Percentiles rank a stretch among this genome's conserved stretches.
Conservation (phyloP, 2,329 filamentous ascomycete genomes). For the Thyridium curvatum region DNA sequence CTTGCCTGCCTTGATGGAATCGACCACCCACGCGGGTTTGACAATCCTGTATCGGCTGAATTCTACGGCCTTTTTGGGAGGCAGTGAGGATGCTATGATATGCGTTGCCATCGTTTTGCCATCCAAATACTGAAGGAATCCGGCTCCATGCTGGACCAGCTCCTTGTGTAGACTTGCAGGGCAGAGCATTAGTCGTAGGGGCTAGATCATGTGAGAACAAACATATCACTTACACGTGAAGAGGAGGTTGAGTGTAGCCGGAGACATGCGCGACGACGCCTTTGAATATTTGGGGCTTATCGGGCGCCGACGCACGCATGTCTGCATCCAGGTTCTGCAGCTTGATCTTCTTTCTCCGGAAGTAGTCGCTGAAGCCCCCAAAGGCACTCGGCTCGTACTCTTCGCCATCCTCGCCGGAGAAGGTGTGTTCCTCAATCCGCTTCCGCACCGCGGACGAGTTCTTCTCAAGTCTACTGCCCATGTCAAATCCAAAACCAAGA, state of each 20-base stretch:
- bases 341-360: conserved; percentile 93
- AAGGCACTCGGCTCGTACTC: conserved; percentile 87
- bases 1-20: conserved; percentile 76
- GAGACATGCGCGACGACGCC: conserved; percentile 88
- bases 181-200: conserved; percentile 1
- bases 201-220: background rate
- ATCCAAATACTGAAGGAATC: conserved; percentile 90
- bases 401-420: conserved; percentile 77
- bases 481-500: conserved; percentile 27
- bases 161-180: conserved; percentile 62
- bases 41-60: conserved; percentile 86
- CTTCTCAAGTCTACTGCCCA: conserved; percentile 57
- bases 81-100: conserved; percentile 85
- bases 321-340: conserved; percentile 89
- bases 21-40: conserved; percentile 89
- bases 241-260: conserved; percentile 89
- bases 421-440: conserved; percentile 60
- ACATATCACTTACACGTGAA: conserved; percentile 56
- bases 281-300: conserved; percentile 81
- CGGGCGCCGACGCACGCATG: conserved; percentile 59
- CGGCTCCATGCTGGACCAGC: conserved; percentile 89
- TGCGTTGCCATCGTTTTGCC: conserved; percentile 93
- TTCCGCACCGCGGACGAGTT: conserved; percentile 58
- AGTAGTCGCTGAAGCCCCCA: conserved; percentile 86
- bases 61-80: conserved; percentile 88